Base-by-base conservation (phyloP, 768 basidiomycete genomes). In the Antrodiella citrinella region DNA sequence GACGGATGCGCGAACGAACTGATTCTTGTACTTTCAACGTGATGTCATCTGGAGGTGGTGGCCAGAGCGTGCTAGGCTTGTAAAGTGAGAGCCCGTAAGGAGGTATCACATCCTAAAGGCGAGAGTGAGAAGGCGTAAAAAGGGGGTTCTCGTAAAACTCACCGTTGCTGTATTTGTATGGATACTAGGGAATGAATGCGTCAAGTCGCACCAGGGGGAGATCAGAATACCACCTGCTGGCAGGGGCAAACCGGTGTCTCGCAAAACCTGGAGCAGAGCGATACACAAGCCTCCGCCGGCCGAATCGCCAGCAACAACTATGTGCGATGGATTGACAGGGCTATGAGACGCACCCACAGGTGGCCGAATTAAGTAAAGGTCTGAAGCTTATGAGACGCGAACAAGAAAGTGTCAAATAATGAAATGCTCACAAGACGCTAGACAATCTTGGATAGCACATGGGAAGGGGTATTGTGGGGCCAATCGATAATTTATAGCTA, bases 391-490 rank as follows among this genome's bases (percentile, higher is more conserved):
- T 24, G 11, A 24, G 10, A 12, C 26, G 26, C 11, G 12, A 18
- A 26, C 39, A n/a, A n/a, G n/a, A n/a, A n/a, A n/a, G 25, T 35
- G 20, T 25, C 26, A 22, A 4, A 4, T 3, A 19, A 35, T 18
- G 18, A 50, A 1, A 4, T n/a, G 4, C 82, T 57, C 57, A 91
- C 89, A 98, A 5, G 92, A 84, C 2, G 95, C 89, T 10, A 98
- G 61, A 26, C 83, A 70, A 65, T 98, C 95, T 59, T 96, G 93
- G 4, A 97, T 67, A 1, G 85, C 90, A 56, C 90, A 91, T 12
- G 95, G 95, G 63, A 96, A 97, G 1, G 95, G 95, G 59, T 95
- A 98, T 67, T 97, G 95, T 0, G 95, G 95, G 12, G 94, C 87
- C n/a, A 94, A 78, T 35, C 86, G 78, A 59, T 90, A 90, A 55